Conservation (phyloP, 176 grass and related monocot species). For the Oryza australiensis region DNA sequence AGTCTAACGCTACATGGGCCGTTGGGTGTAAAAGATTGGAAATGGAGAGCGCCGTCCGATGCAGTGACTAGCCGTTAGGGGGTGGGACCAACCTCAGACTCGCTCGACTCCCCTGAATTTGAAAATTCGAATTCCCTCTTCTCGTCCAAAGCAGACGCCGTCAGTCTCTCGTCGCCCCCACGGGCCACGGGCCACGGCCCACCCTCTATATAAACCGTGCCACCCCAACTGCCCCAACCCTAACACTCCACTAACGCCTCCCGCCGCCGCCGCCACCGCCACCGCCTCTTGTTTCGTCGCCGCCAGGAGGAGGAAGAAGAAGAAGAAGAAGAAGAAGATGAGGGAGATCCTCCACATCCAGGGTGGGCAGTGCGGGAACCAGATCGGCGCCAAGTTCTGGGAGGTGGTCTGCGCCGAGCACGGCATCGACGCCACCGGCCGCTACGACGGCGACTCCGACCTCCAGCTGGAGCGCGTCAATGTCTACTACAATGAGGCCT, state of each 20-base stretch:
- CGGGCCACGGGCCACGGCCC: too few relatives aligned
- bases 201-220: background rate
- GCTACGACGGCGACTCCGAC: slow-evolving; percentile 65
- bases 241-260: slow-evolving; percentile 5
- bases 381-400: slow-evolving; percentile 80
- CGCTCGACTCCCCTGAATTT: slow-evolving; percentile 21
- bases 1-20: too few relatives aligned
- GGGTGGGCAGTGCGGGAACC: slow-evolving; percentile 85
- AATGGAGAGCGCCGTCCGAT: background rate
- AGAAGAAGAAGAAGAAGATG: slow-evolving; percentile 30
- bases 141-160: background rate
- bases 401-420: slow-evolving; percentile 86
- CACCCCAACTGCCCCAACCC: background rate
- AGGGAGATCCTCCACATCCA: slow-evolving; percentile 86
- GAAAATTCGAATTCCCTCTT: slow-evolving; percentile 46
- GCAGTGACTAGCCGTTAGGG: background rate
- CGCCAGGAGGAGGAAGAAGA: background rate
- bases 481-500: slow-evolving; percentile 86
- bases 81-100: too few relatives aligned
- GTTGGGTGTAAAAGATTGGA: background rate
- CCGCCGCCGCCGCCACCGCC: background rate
- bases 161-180: background rate
- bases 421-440: slow-evolving; percentile 75
- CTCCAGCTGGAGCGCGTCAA: slow-evolving; percentile 75
- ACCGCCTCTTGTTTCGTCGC: background rate